Conservation (phyloP, 192 early-diverging fungal species). For the Linnemannia zychae region DNA sequence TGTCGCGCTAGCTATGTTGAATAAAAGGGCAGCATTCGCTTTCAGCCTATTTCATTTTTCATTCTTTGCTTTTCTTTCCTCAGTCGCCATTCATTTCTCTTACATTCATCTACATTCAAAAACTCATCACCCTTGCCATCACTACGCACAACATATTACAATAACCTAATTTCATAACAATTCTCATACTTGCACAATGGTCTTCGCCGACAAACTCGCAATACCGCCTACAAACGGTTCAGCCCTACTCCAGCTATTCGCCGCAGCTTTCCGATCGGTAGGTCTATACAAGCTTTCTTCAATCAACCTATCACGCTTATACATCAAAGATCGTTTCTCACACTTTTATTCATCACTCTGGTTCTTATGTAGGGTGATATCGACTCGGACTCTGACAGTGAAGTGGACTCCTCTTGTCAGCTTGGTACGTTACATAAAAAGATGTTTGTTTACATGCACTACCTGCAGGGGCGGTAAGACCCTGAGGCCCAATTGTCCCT, state of each 20-base stretch:
- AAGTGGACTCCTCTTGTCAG: background rate
- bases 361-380: background rate
- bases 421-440: background rate
- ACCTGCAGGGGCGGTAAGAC: background rate
- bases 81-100: background rate
- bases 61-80: background rate
- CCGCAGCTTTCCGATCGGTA: constrained; percentile 26
- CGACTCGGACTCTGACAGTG: constrained; percentile 12
- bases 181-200: background rate
- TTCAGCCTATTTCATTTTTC: background rate
- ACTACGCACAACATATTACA: background rate
- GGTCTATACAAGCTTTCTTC: background rate
- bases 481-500: background rate
- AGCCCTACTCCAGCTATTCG: constrained; percentile 14
- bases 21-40: background rate
- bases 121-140: background rate
- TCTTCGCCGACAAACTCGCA: background rate
- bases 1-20: background rate
- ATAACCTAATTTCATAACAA: background rate
- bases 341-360: background rate
- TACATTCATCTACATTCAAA: background rate
- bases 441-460: background rate
- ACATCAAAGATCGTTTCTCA: background rate
- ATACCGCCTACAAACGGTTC: constrained; percentile 13
- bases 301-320: background rate